Conservation (phyloP, 495 filamentous ascomycete species). For the Platismatia glauca region DNA sequence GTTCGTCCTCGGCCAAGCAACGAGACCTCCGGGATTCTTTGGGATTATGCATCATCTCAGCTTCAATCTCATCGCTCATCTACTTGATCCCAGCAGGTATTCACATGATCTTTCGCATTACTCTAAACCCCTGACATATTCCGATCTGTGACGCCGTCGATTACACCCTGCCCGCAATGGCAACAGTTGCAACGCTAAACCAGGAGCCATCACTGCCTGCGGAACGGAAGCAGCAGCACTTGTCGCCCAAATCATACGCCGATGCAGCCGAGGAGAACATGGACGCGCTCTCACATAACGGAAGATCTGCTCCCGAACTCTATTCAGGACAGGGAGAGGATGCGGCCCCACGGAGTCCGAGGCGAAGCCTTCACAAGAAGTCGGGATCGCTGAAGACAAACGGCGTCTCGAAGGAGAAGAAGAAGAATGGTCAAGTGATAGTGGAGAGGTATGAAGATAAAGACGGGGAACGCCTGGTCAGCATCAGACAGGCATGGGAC, state of each 20-base stretch:
- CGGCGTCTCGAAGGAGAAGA: conserved; percentile 11
- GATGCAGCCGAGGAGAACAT: conserved; percentile 24
- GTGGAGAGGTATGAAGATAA: conserved; percentile 21
- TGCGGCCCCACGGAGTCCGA: conserved; percentile 19
- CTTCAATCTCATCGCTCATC: not conserved
- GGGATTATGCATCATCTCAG: not conserved
- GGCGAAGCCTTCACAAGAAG: conserved; percentile 18
- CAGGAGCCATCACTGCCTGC: conserved; percentile 16
- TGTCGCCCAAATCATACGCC: conserved; percentile 28
- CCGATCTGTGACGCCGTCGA: not conserved
- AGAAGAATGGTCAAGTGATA: conserved; percentile 8
- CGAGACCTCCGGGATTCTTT: too few relatives aligned
- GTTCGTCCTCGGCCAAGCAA: too few relatives aligned
- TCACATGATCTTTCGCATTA: not conserved
- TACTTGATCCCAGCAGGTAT: not conserved
- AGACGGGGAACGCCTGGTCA: conserved; percentile 24
- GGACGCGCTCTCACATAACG: not conserved
- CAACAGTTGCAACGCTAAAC: conserved; percentile 10
- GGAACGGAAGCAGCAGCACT: conserved; percentile 24
- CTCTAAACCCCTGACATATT: not conserved
- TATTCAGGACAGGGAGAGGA: conserved; percentile 23
- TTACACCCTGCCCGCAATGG: conserved; percentile 1
- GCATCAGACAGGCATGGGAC: conserved; percentile 10
- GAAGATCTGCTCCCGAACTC: conserved; percentile 6
- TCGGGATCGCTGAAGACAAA: conserved; percentile 12